Evolutionary conservation across 805 yeast species (phyloP).

Genomic region (Cyberlindnera mycetangii): DNA sequence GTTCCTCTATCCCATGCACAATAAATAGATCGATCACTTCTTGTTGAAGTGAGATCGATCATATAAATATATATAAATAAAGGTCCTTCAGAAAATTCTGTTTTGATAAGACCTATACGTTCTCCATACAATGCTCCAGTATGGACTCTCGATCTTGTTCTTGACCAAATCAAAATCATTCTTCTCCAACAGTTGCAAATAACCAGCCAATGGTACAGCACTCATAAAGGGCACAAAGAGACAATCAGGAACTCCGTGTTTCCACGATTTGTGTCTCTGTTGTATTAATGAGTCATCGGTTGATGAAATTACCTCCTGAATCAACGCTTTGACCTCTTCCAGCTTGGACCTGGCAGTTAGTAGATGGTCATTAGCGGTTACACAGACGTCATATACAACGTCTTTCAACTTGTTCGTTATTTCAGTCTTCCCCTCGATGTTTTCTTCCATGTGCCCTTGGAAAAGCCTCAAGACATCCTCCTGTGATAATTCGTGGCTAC

Average conservation of each 20-base stretch:
- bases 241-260: slow-evolving; percentile 54
- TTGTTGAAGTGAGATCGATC: no score
- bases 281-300: slow-evolving; percentile 29
- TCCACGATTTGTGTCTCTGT: slow-evolving; percentile 37
- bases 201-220: slow-evolving; percentile 62
- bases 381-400: slow-evolving; percentile 66
- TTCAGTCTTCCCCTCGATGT: slow-evolving; percentile 17
- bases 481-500: slow-evolving; percentile 53
- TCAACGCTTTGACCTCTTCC: slow-evolving; percentile 38
- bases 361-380: slow-evolving; percentile 77
- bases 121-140: slow-evolving; percentile 29
- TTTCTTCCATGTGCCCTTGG: slow-evolving; percentile 23
- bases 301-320: slow-evolving; percentile 24
- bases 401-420: slow-evolving; percentile 45
- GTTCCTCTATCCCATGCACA: not conserved
- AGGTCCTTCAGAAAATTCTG: slow-evolving; percentile 17
- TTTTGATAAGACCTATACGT: slow-evolving; percentile 24
- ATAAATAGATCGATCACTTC: slow-evolving; percentile 9
- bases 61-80: not conserved
- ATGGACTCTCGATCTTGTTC: slow-evolving; percentile 21
- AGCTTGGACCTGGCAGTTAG: slow-evolving; percentile 63
- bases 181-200: slow-evolving; percentile 56
- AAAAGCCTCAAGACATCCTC: slow-evolving; percentile 55
- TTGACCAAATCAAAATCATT: slow-evolving; percentile 59
- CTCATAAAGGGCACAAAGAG: slow-evolving; percentile 65